Percentiles rank a stretch among this genome's conserved stretches.
phyloP scores from a whole-genome alignment of 495 filamentous ascomycete species.

The Parathielavia appendiculata region DNA sequence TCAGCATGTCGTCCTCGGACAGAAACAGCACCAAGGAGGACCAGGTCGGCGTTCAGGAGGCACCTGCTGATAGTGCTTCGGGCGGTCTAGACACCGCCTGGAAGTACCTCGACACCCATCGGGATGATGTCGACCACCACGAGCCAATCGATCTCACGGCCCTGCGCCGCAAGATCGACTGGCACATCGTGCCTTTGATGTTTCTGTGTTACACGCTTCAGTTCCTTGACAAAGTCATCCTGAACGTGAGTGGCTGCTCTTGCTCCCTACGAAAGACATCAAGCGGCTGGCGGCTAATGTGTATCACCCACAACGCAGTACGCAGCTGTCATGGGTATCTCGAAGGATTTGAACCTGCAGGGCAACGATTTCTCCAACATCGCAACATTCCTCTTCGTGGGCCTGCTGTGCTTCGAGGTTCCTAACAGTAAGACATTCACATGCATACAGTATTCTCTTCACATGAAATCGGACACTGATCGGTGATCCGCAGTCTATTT shows the following conservation, averaged over 20 bases:
- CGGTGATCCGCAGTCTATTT: slow-evolving; percentile 27
- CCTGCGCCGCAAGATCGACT: slow-evolving; percentile 37
- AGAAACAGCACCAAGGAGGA: slow-evolving; percentile 16
- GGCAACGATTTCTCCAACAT: slow-evolving; percentile 38
- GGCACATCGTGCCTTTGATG: slow-evolving; percentile 46
- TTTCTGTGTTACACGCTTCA: slow-evolving; percentile 60
- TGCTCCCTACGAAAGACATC: neutral
- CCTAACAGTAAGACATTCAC: slow-evolving; percentile 27
- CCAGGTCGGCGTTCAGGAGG: slow-evolving; percentile 1
- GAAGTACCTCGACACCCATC: slow-evolving; percentile 34
- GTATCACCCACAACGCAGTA: slow-evolving; percentile 24
- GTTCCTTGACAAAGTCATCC: slow-evolving; percentile 61
- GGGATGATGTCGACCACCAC: slow-evolving; percentile 17
- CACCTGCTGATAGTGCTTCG: neutral
- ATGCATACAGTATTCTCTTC: neutral
- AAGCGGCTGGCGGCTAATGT: slow-evolving; percentile 9
- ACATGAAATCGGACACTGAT: neutral
- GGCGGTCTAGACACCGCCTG: slow-evolving; percentile 31
- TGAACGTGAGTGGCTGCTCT: slow-evolving; percentile 39
- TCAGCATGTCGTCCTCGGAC: slow-evolving; percentile 19
- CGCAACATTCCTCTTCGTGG: slow-evolving; percentile 36
- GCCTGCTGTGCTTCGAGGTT: slow-evolving; percentile 32
- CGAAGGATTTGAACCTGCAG: slow-evolving; percentile 28
- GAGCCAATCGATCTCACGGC: slow-evolving; percentile 22
- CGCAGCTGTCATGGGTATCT: slow-evolving; percentile 37